Conservation (phyloP, 176 grass and related monocot species). For the Areca catechu region DNA sequence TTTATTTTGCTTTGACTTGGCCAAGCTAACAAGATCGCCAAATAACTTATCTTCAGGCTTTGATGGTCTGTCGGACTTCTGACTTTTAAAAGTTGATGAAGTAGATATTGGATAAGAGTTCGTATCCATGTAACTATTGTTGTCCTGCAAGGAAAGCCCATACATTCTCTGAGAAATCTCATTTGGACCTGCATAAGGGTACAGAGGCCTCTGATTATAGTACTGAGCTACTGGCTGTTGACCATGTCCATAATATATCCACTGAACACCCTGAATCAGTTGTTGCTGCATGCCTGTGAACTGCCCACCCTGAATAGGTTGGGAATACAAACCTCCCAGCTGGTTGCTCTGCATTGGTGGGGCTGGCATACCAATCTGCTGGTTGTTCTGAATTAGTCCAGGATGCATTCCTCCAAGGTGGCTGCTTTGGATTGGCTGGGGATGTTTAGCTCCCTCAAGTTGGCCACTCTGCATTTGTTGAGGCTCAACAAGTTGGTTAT, state of each 20-base stretch:
- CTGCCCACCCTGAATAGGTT: slow-evolving; percentile 45
- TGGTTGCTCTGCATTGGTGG: slow-evolving; percentile 30
- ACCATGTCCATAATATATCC: slow-evolving; percentile 40
- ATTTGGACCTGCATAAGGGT: slow-evolving; percentile 40
- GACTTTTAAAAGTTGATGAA: slow-evolving; percentile 13
- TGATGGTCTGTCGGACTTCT: slow-evolving; percentile 36
- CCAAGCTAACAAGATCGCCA: slow-evolving; percentile 80
- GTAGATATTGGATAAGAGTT: slow-evolving; percentile 23
- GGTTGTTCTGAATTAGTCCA: slow-evolving; percentile 24
- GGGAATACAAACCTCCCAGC: slow-evolving; percentile 47
- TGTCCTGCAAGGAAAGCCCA: slow-evolving; percentile 75
- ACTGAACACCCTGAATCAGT: slow-evolving; percentile 49
- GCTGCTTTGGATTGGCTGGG: slow-evolving; percentile 34
- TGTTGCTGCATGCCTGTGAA: slow-evolving; percentile 26
- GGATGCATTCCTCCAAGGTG: slow-evolving; percentile 35
- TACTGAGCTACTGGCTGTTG: slow-evolving; percentile 70
- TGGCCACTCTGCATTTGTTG: slow-evolving; percentile 24
- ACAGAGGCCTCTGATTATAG: slow-evolving; percentile 46
- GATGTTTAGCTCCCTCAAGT: slow-evolving; percentile 21
- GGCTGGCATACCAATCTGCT: slow-evolving; percentile 38
- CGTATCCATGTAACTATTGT: slow-evolving; percentile 24
- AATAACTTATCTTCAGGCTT: slow-evolving; percentile 87
- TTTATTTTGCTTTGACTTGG: slow-evolving; percentile 83
- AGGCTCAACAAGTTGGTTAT: slow-evolving; percentile 37
- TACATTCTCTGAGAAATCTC: slow-evolving; percentile 66